phyloP scores from a whole-genome alignment of 768 basidiomycete genomes.

The Dictyophora rubrovolvata region DNA sequence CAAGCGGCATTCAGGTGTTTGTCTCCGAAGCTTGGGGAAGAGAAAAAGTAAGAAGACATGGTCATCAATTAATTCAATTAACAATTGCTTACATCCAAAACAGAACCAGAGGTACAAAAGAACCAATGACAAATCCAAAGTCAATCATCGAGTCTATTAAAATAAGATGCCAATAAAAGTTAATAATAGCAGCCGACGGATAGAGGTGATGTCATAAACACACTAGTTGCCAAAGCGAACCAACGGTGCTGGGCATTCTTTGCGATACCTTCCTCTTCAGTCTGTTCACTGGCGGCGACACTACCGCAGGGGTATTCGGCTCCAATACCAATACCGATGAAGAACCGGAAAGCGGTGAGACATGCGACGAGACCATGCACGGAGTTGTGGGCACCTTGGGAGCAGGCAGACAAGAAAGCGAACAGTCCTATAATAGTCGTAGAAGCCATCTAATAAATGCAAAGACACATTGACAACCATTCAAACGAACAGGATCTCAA shows the following conservation, averaged over 20 bases:
- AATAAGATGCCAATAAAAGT: neutral
- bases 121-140: conserved; percentile 65
- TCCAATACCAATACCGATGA: conserved; percentile 82
- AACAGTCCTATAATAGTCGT: conserved; percentile 79
- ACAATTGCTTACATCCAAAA: conserved; percentile 69
- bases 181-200: neutral
- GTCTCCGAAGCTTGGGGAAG: neutral
- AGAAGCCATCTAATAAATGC: conserved; percentile 54
- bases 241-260: conserved; percentile 79
- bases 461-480: conserved; percentile 1
- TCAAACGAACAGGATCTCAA: neutral
- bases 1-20: conserved; percentile 3
- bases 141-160: conserved; percentile 73
- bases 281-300: conserved; percentile 81
- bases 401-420: conserved; percentile 73
- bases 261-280: conserved; percentile 68
- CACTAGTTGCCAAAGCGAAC: conserved; percentile 86
- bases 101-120: conserved; percentile 76
- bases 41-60: neutral
- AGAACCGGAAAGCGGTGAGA: conserved; percentile 72
- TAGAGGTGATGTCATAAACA: conserved; percentile 14
- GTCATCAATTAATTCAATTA: neutral
- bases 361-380: conserved; percentile 65
- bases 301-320: conserved; percentile 89
- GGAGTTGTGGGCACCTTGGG: conserved; percentile 65